Conservation (phyloP, 1,139 yeast genomes). For the Hyphopichia pseudoburtonii region DNA sequence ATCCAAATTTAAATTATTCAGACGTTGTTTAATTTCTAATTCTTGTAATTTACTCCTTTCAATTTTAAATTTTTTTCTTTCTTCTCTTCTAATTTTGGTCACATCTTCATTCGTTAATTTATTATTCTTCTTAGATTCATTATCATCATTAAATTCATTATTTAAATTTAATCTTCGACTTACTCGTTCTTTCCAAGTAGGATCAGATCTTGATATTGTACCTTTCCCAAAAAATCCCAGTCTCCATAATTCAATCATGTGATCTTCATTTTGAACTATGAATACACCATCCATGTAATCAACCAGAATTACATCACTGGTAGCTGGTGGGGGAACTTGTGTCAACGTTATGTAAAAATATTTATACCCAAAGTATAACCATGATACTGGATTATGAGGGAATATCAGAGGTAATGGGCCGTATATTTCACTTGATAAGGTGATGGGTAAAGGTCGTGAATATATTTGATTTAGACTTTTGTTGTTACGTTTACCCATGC, state of each 20-base stretch:
- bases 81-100: slow-evolving; percentile 70
- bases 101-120: slow-evolving; percentile 66
- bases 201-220: slow-evolving; percentile 81
- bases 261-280: slow-evolving; percentile 42
- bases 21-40: slow-evolving; percentile 30
- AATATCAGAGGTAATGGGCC: slow-evolving; percentile 45
- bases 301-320: slow-evolving; percentile 18
- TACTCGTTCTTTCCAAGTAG: slow-evolving; percentile 79
- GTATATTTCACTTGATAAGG: slow-evolving; percentile 33
- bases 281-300: slow-evolving; percentile 35
- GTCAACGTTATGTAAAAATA: slow-evolving; percentile 31
- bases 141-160: slow-evolving; percentile 31
- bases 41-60: slow-evolving; percentile 44
- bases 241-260: slow-evolving; percentile 69
- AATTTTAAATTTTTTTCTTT: slow-evolving; percentile 69
- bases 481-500: slow-evolving; percentile 25
- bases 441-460: slow-evolving; percentile 50
- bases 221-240: slow-evolving; percentile 97
- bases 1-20: slow-evolving; percentile 19
- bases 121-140: slow-evolving; percentile 19
- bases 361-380: slow-evolving; percentile 46
- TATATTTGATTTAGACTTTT: slow-evolving; percentile 34
- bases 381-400: slow-evolving; percentile 62
- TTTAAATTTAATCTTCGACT: slow-evolving; percentile 42
- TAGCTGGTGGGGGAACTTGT: slow-evolving; percentile 15